Base-by-base conservation (phyloP, 2,329 filamentous ascomycete genomes). In the Coniosporium tulheliwenetii region DNA sequence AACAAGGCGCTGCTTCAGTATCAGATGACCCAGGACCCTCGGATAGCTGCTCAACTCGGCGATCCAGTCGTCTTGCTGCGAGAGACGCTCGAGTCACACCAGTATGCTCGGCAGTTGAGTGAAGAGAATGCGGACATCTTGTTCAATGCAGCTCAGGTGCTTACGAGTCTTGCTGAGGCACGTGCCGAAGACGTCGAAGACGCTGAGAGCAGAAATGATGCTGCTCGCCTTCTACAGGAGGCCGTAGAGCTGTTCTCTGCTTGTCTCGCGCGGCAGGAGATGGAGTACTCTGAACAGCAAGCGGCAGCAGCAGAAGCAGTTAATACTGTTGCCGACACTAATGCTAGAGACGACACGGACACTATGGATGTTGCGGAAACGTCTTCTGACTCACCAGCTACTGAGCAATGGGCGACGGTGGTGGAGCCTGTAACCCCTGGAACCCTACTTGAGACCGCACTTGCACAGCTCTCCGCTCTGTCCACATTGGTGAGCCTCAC, bases 1-100 rank as follows among this genome's bases (percentile, higher is more conserved):
- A 85, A 85, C 57, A 83, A 81, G 73, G 79, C 80, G 19, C 70
- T 78, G 45, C 67, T 84, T 30, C 71, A 83, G 55, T 77, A 81
- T 52, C 76, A 81, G 52, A 70, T 84, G 43, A 75, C 76, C 14
- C 79, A 81, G 46, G 74, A 84, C 54, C 70, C 73, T 3, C 69
- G 72, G 44, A 61, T 85, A 14, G 62, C 73, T n/a, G 58, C 66
- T 2, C 67, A 77, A 44, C 58, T 83, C n/a, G 68, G 71, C 0
- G 62, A 64, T 14, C 57, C 70, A 10, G 51, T 69, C 2, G 66
- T 71, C n/a, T 63, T 77, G 16, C 57, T 85, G 15, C 63, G 71
- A 34, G 66, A 73, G 43, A 73, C 80, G 1, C 57, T 85, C 16
- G 63, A 68, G 19, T 80, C 79, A 2, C 80, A 84, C 55, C 69